Evolutionary conservation across 345 rosid species (phyloP), one percentile per base, ranked within the genome.

Genomic region (Aegle marmelos): DNA sequence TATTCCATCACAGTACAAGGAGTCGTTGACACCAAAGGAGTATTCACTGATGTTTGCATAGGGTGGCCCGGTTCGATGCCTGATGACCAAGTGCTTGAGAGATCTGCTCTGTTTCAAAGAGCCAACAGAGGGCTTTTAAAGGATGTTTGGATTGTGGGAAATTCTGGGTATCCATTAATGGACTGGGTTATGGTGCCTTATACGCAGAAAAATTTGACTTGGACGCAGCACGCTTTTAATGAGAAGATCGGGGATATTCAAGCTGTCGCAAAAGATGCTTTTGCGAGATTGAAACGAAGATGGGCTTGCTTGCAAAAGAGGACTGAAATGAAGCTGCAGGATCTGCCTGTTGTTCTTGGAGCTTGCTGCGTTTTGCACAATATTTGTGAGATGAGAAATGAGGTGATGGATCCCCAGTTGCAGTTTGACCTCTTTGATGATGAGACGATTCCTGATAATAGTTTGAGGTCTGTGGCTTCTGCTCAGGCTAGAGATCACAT

Each of bases 351-450:
- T 36, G 94, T 93, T 45, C 88, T 93, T 0, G 97, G 98, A 5
- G 98, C 98, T 62, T 93, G 98, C 33, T 93, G 98, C 76, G 92
- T 93, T 53, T 22, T 93, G 70, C 98, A 93, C 30, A 93, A 93
- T 36, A 89, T 93, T 0, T 93, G 98, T 60, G 97, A 93, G 91
- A 84, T 88, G 90, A 86, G 87, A 79, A 88, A 84, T 2, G 97
- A 93, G 79, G 88, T 53, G 77, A 76, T 90, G 77, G 83, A 75
- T 7, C 87, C 88, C 34, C 92, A 77, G 73, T 74, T 77, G 5
- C 79, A 76, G 65, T 88, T 86, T 63, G 91, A 89, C 33, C 73
- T 91, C 6, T 85, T 84, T 7, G 98, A 93, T 62, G 97, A 93
- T 68, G 94, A 86, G 41, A 83, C 88, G 60, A 83, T 89, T 10